Base-by-base conservation (phyloP, 1,284 basidiomycete genomes). In the Trichosporon sp. region DNA sequence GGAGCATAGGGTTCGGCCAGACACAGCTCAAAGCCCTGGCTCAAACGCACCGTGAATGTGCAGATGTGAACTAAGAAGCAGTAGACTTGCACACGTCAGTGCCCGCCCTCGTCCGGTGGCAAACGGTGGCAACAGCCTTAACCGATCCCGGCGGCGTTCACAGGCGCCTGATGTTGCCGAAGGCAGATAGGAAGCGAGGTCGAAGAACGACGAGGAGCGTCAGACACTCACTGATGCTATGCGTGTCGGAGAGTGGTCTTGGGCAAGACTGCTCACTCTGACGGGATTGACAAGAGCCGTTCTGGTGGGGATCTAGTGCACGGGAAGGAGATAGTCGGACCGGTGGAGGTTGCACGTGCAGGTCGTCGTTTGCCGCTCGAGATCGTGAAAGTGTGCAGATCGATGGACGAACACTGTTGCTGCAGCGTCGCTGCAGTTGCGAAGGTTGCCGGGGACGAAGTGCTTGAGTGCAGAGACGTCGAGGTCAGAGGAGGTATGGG, bases 311-410 rank as follows among this genome's bases (percentile, higher is more conserved):
- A 31, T 23, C 19, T 21, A 44, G 23, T n/a, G 23, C 40, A 54
- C 25, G 49, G 25, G 49, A 54, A 8, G 49, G 14, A 8, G 49
- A n/a, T 29, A n/a, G 25, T 25, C 23, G 23, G 25, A 54, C 14
- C 49, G 49, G 49, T 54, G 49, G 49, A 54, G 49, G 49, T 54
- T 29, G 49, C 49, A 54, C 49, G 49, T 54, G 49, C 49, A n/a
- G 49, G 29, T 16, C 6, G 49, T 29, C 49, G 49, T 29, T 27
- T 14, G 27, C 16, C 11, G 25, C 23, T 16, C 25, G 6, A 1
- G 25, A 29, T 10, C 23, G 3, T 27, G 49, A n/a, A 10, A 27
- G 49, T 8, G 25, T 54, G 49, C 27, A 14, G 19, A 11, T 6
- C 32, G 32, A 11, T 5, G 32, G 5, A 11, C 19, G 40, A 44